These are phyloP conservation scores for Parathielavia appendiculata DNA, from an alignment of 495 filamentous ascomycete species.

Conservation along the genomic window DNA sequence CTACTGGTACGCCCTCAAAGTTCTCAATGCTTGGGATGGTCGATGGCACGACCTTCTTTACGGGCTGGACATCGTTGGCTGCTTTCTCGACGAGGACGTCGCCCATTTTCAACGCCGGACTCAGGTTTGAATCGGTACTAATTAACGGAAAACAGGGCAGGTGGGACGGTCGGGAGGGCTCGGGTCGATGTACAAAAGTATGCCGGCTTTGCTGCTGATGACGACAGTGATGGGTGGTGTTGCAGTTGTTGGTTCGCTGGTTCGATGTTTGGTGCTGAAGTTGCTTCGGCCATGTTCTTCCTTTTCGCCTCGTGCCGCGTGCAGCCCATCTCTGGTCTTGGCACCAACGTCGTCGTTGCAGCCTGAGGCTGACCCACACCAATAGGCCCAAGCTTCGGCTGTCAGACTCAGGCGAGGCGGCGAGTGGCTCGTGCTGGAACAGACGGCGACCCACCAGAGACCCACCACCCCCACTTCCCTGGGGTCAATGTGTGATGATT, in stretches of 20 bases:
- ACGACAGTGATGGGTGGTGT: neutral
- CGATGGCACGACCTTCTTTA: conserved; percentile 73
- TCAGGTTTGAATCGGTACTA: neutral
- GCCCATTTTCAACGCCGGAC: conserved; percentile 56
- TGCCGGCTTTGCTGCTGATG: neutral
- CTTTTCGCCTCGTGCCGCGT: conserved; percentile 33
- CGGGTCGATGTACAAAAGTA: neutral
- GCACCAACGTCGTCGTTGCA: conserved; percentile 20
- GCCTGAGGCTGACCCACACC: conserved; percentile 21
- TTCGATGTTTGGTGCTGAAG: conserved; percentile 7
- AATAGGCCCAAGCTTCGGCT: conserved; percentile 7
- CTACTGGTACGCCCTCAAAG: conserved; percentile 72
- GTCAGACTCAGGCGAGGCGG: conserved; percentile 9
- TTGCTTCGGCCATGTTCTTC: conserved; percentile 25
- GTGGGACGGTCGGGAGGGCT: neutral
- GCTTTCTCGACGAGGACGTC: conserved; percentile 80
- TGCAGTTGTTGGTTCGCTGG: neutral
- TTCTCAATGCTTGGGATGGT: conserved; percentile 85
- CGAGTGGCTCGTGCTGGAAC: conserved; percentile 7
- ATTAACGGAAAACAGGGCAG: neutral
- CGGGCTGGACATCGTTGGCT: conserved; percentile 62
- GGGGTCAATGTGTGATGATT: no score
- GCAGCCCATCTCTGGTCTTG: conserved; percentile 17
- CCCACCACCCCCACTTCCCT: neutral
- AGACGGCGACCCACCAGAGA: no score